Percentiles rank a stretch among this genome's conserved stretches.
Conservation (phyloP, 805 yeast genomes). For the Ogataea henricii region DNA sequence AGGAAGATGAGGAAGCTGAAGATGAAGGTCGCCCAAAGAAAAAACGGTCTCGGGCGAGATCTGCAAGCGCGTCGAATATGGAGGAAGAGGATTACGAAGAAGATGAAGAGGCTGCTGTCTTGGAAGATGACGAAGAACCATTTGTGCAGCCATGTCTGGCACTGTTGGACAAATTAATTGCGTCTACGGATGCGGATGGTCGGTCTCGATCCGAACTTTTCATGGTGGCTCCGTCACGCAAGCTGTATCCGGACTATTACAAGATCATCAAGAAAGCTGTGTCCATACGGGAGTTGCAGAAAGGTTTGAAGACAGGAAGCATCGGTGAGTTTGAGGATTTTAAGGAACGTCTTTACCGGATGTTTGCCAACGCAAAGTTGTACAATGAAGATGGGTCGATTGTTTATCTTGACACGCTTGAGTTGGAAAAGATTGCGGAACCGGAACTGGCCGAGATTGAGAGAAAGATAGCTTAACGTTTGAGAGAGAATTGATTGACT, state of each 20-base stretch:
- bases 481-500: neutral
- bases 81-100: conserved; percentile 14
- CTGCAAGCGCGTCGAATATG: neutral
- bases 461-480: conserved; percentile 8
- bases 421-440: conserved; percentile 41
- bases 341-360: conserved; percentile 49
- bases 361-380: conserved; percentile 68
- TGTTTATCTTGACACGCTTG: conserved; percentile 60
- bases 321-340: conserved; percentile 47
- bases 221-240: conserved; percentile 70
- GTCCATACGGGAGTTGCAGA: conserved; percentile 55
- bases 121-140: conserved; percentile 16
- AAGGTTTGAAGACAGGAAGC: conserved; percentile 42
- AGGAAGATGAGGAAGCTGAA: conserved; percentile 14
- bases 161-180: conserved; percentile 46
- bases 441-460: conserved; percentile 20
- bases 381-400: conserved; percentile 70
- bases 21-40: conserved; percentile 1
- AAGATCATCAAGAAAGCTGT: conserved; percentile 60
- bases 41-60: conserved; percentile 8
- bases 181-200: conserved; percentile 47
- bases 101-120: conserved; percentile 14
- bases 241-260: conserved; percentile 85
- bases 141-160: conserved; percentile 26
- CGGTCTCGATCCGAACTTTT: conserved; percentile 57